Conservation (phyloP, 805 yeast species). For the Candida maesae region DNA sequence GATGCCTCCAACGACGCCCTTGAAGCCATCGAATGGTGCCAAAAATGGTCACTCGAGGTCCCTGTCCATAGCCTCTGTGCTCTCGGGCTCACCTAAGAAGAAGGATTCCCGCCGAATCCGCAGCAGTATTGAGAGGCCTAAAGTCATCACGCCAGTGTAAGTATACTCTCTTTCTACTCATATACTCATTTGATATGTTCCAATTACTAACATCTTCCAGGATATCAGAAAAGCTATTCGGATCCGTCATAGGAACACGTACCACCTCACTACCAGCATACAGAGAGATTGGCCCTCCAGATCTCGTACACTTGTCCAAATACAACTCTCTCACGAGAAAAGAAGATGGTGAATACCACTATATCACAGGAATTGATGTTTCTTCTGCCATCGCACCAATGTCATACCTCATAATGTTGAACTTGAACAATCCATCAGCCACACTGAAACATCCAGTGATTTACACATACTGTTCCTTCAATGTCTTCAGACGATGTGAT, state of each 20-base stretch:
- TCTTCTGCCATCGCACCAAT: slow-evolving; percentile 43
- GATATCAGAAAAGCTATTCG: slow-evolving; percentile 44
- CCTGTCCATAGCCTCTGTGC: slow-evolving; percentile 10
- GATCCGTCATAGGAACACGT: slow-evolving; percentile 51
- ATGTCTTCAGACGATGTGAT: slow-evolving; percentile 67
- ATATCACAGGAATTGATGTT: slow-evolving; percentile 43
- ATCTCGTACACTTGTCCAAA: slow-evolving; percentile 51
- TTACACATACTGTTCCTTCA: slow-evolving; percentile 62
- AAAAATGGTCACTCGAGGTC: slow-evolving; percentile 10
- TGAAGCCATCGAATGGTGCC: too few species aligned
- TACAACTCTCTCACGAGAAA: slow-evolving; percentile 26
- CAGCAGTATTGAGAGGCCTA: slow-evolving; percentile 14
- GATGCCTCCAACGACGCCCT: too few species aligned
- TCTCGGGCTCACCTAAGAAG: slow-evolving; percentile 16
- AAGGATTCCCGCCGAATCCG: slow-evolving; percentile 12
- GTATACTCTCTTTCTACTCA: slow-evolving; percentile 5
- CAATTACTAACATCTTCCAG: slow-evolving; percentile 24
- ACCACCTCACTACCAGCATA: slow-evolving; percentile 37
- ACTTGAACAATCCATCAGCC: slow-evolving; percentile 20
- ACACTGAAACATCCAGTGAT: slow-evolving; percentile 26
- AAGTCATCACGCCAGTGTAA: slow-evolving; percentile 21
- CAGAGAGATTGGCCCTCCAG: slow-evolving; percentile 69
- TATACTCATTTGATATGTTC: too few species aligned
- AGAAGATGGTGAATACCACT: slow-evolving; percentile 50
- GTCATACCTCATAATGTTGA: slow-evolving; percentile 41